Percentiles rank a stretch among this genome's conserved stretches.
phyloP scores from a whole-genome alignment of 768 basidiomycete genomes.

The Termitomyces sp. region DNA sequence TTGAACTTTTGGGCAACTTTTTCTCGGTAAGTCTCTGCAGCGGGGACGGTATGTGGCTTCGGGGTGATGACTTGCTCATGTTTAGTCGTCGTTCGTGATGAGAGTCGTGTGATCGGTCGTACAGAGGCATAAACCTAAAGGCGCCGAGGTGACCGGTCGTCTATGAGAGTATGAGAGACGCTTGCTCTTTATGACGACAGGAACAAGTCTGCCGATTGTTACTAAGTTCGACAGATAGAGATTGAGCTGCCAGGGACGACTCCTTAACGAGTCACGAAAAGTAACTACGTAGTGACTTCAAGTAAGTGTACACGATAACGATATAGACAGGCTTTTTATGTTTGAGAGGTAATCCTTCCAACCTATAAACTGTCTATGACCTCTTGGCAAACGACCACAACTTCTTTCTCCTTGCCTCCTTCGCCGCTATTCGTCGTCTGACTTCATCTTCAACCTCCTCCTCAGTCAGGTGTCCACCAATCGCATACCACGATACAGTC shows the following conservation, averaged over 20 bases:
- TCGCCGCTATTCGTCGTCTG: slow-evolving; percentile 52
- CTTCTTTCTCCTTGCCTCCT: slow-evolving; percentile 39
- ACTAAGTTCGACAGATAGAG: not conserved
- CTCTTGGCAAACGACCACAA: slow-evolving; percentile 9
- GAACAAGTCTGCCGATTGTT: too few relatives aligned
- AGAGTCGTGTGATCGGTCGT: too few relatives aligned
- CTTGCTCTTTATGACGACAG: too few relatives aligned
- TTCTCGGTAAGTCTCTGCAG: too few relatives aligned
- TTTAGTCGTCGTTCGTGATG: too few relatives aligned
- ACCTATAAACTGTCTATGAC: not conserved
- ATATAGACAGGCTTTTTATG: not conserved
- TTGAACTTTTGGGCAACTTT: too few relatives aligned
- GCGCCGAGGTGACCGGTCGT: too few relatives aligned
- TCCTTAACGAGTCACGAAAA: not conserved
- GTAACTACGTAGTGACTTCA: not conserved
- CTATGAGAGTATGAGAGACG: too few relatives aligned
- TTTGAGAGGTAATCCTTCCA: not conserved
- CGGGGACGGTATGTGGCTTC: too few relatives aligned
- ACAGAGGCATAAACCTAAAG: too few relatives aligned
- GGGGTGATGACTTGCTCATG: too few relatives aligned
- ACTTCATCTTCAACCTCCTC: slow-evolving; percentile 80
- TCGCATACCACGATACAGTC: slow-evolving; percentile 83
- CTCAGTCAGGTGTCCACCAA: slow-evolving; percentile 71
- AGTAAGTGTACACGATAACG: not conserved
- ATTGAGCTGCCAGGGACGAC: not conserved